Percentiles rank a stretch among this genome's conserved stretches.
Evolutionary conservation across 2,329 filamentous ascomycete species (phyloP).

Genomic region (Aspergillus sergii): DNA sequence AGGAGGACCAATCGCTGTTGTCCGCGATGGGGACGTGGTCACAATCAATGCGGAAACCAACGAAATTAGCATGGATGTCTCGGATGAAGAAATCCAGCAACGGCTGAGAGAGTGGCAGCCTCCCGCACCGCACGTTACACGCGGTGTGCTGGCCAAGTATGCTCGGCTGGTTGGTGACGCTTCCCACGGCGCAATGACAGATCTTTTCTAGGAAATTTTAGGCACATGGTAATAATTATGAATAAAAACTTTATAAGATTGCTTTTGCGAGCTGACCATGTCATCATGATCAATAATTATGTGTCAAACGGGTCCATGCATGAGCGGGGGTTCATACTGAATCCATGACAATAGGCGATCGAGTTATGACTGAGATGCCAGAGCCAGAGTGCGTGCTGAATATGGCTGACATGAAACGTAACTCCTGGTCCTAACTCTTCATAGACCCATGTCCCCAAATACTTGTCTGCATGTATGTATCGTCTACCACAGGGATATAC

Average conservation of each 20-base stretch:
- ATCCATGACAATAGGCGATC: neutral
- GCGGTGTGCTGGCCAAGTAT: constrained; percentile 90
- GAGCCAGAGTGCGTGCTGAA: no score
- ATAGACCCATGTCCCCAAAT: neutral
- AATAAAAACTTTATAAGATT: neutral
- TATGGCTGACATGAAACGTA: neutral
- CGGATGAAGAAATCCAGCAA: constrained; percentile 68
- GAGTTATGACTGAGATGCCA: neutral
- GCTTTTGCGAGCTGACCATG: neutral
- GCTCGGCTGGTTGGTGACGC: constrained; percentile 85
- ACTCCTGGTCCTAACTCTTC: no score
- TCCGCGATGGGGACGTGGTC: constrained; percentile 77
- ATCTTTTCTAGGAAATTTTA: constrained; percentile 57
- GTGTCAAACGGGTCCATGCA: neutral
- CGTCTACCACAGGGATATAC: neutral
- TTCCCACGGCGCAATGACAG: constrained; percentile 87
- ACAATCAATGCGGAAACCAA: constrained; percentile 86
- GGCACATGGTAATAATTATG: neutral
- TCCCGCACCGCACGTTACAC: constrained; percentile 71
- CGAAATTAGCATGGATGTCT: constrained; percentile 69
- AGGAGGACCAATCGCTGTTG: constrained; percentile 84
- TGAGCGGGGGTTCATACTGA: neutral
- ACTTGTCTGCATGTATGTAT: neutral
- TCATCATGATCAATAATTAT: neutral
- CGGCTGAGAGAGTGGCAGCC: constrained; percentile 69